phyloP scores from a whole-genome alignment of 176 grass and related monocot species.

The Pharus latifolius region DNA sequence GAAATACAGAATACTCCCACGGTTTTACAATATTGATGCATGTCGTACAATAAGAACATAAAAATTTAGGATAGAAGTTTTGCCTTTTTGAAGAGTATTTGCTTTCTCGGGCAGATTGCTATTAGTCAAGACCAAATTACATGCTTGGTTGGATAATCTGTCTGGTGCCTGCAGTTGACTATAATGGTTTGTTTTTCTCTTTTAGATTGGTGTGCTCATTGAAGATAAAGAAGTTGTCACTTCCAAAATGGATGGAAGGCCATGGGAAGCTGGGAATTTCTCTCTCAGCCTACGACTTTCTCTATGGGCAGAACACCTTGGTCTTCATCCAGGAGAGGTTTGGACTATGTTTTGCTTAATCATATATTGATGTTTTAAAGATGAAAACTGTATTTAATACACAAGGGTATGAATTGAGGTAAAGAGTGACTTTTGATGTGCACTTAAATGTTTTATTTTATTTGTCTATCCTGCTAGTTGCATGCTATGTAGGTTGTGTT shows the following conservation, averaged over 20 bases:
- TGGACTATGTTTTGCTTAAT: not conserved
- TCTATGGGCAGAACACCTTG: slow-evolving; percentile 91
- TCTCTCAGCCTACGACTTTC: slow-evolving; percentile 80
- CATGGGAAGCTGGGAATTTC: slow-evolving; percentile 94
- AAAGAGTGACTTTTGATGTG: not conserved
- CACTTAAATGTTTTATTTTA: not conserved
- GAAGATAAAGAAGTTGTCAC: slow-evolving; percentile 96
- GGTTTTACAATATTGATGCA: too few species aligned
- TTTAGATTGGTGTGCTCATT: slow-evolving; percentile 89
- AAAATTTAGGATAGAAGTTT: too few species aligned
- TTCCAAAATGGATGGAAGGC: slow-evolving; percentile 93
- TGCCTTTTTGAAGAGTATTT: not conserved
- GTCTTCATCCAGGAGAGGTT: slow-evolving; percentile 84
- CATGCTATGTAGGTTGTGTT: not conserved
- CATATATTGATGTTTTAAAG: not conserved
- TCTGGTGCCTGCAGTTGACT: not conserved
- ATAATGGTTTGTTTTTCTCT: not conserved
- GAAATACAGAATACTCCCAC: not conserved
- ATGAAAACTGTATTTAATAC: not conserved
- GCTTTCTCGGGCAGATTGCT: not conserved
- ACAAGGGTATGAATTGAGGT: not conserved
- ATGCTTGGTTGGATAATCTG: not conserved
- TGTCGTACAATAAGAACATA: too few species aligned
- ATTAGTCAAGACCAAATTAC: not conserved
- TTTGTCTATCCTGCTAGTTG: not conserved